Evolutionary conservation across 129 eudicot genomes (phyloP).

Genomic region (Oenanthe sinensis): DNA sequence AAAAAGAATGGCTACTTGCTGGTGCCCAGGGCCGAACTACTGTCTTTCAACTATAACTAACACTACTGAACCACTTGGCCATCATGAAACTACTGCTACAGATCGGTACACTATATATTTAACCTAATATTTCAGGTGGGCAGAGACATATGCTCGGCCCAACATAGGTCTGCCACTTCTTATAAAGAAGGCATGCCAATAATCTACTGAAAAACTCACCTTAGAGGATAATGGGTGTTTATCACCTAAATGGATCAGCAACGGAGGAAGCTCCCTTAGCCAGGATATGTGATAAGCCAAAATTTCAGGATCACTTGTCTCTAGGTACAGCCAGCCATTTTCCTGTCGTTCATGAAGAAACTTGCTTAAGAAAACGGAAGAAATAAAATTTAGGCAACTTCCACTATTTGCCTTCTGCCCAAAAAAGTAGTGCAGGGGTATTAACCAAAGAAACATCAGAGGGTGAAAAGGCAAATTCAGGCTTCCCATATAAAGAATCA

Average conservation of each 20-base stretch:
- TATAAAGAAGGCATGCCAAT: neutral
- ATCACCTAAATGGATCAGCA: constrained; percentile 53
- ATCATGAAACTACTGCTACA: too few species aligned
- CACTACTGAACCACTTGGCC: too few species aligned
- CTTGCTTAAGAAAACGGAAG: neutral
- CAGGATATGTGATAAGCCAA: constrained; percentile 42
- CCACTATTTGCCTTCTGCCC: neutral
- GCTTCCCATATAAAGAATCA: neutral
- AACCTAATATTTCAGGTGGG: too few species aligned
- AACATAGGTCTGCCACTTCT: too few species aligned
- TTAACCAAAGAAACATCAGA: neutral
- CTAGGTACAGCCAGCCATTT: constrained; percentile 22
- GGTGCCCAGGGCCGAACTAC: too few species aligned
- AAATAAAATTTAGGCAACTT: neutral
- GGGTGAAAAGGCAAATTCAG: neutral
- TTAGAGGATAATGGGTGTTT: constrained; percentile 38
- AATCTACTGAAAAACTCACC: constrained; percentile 26
- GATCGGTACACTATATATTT: too few species aligned
- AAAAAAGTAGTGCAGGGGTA: neutral
- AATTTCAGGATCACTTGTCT: constrained; percentile 40
- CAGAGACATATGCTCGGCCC: too few species aligned
- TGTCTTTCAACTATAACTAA: too few species aligned
- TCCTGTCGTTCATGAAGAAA: constrained; percentile 27
- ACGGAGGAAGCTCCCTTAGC: constrained; percentile 61
- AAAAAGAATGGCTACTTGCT: too few species aligned